Evolutionary conservation across 768 basidiomycete genomes (phyloP), one percentile per base, ranked within the genome.

Genomic region (Boletus sp.): DNA sequence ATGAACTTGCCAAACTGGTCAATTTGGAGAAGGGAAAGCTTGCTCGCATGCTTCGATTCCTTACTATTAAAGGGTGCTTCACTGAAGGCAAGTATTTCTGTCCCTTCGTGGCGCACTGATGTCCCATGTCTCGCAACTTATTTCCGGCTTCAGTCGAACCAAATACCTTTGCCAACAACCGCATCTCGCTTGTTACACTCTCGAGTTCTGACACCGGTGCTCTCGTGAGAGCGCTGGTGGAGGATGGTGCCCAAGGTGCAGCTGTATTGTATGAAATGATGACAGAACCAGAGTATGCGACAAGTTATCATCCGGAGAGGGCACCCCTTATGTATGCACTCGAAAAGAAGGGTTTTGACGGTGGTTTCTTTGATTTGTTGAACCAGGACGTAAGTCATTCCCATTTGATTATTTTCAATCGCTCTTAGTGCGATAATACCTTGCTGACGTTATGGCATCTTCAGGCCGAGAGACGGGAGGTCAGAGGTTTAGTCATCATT

Each of bases 111-210:
- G 24, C 11, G 17, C 32, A 28, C 29, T 49, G n/a, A n/a, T 40
- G 47, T 57, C 20, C 5, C 11, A 6, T 29, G 39, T 7, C 32
- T 17, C 33, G 15, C 18, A 2, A 32, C 47, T 54, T 5, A 44
- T 30, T 4, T n/a, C 11, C 42, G 1, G 36, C 24, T 39, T 20
- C 15, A 69, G 72, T 75, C 9, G 51, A 60, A 5, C 62, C 59
- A 6, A 63, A 72, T n/a, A 52, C 52, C 0, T 74, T 71, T 55
- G 70, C 71, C 14, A 74, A 74, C 47, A 75, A 70, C 44, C 73
- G 71, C 14, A 56, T 73, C 20, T 73, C 73, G 1, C 63, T 71
- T 15, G 42, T 68, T 4, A 60, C 68, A 6, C 60, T 54, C 45
- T 62, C 63, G 14, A 53, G 7, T 29, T 65, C 51, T 20, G 46